Base-by-base conservation (phyloP, 805 yeast species). In the Candida cerambycidarum region DNA sequence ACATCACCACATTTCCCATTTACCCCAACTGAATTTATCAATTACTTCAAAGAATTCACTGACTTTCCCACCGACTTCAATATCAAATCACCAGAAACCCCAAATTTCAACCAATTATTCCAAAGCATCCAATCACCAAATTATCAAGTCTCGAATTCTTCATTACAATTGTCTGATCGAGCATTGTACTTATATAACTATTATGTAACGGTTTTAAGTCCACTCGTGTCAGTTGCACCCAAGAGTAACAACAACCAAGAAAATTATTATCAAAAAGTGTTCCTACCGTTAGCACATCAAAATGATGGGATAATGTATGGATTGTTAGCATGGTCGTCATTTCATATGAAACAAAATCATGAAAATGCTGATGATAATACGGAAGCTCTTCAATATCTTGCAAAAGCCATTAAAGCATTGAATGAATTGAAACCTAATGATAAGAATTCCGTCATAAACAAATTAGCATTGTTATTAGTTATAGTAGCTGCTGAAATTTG, bases 401-500 rank as follows among this genome's bases (percentile, higher is more conserved):
- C 70, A 14, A 57, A 62, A 46, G 80, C 85, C 0, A 54, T 79
- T 12, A 61, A 65, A 30, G 74, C 71, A 46, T 64, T 61, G 37
- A 43, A 42, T 23, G 21, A 42, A 10, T 51, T 50, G 8, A 45
- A 42, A 5, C 34, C 48, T 1, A 39, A 43, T 9, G 65, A 63
- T 47, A 59, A 71, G 19, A 63, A 68, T 40, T 39, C 61, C 8
- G 58, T 69, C 12, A 57, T 75, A 27, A 54, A 64, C 48, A 73
- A 82, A 45, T 57, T 86, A 34, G 90, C 95, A 1, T 77, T 83
- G 13, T 67, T 83, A 41, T 62, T 86, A 47, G 78, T 87, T 39
- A 67, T 86, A 39, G 78, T 85, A 50, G 88, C 85, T n/a, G 90
- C 87, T 0, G 89, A 85, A 55, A 84, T 87, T 41, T 86, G 92